Conservation (phyloP, 768 basidiomycete species). For the Pulveroboletus frians region DNA sequence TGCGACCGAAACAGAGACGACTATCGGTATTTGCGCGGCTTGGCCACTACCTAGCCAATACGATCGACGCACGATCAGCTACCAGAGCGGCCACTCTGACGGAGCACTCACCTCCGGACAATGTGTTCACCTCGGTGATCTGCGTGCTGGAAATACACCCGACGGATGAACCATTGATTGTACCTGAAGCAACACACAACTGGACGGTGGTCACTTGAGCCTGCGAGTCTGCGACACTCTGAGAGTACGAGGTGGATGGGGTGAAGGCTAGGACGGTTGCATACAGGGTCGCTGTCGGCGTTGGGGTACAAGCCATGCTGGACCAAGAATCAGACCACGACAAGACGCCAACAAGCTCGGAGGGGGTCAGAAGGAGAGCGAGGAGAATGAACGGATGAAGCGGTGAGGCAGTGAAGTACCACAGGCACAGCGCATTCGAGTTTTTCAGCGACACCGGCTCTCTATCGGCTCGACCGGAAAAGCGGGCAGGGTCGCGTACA, state of each 20-base stretch:
- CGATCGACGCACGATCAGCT: constrained; percentile 11
- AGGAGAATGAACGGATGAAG: constrained; percentile 2
- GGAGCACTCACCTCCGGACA: constrained; percentile 30
- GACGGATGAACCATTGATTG: constrained; percentile 21
- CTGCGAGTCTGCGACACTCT: constrained; percentile 30
- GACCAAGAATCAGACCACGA: background rate
- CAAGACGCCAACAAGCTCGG: background rate
- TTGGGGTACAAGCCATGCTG: constrained; percentile 36
- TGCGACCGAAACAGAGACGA: constrained; percentile 32
- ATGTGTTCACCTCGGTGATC: constrained; percentile 29
- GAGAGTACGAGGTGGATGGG: constrained; percentile 34
- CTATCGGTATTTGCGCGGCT: constrained; percentile 39
- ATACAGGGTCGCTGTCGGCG: constrained; percentile 42
- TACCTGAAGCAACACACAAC: constrained; percentile 31
- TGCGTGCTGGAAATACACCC: constrained; percentile 27
- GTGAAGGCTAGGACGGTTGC: constrained; percentile 33
- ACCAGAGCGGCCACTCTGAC: background rate
- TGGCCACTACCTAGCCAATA: constrained; percentile 23
- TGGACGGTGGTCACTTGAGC: constrained; percentile 32
- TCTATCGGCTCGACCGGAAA: background rate
- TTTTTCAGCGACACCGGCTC: background rate
- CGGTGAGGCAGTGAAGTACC: background rate
- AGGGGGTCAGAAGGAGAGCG: background rate
- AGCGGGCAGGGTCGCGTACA: background rate
- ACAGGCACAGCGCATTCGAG: background rate